Evolutionary conservation across 1,139 yeast species (phyloP), one percentile per base, ranked within the genome.

Genomic region (Sugiyamaella castrensis): DNA sequence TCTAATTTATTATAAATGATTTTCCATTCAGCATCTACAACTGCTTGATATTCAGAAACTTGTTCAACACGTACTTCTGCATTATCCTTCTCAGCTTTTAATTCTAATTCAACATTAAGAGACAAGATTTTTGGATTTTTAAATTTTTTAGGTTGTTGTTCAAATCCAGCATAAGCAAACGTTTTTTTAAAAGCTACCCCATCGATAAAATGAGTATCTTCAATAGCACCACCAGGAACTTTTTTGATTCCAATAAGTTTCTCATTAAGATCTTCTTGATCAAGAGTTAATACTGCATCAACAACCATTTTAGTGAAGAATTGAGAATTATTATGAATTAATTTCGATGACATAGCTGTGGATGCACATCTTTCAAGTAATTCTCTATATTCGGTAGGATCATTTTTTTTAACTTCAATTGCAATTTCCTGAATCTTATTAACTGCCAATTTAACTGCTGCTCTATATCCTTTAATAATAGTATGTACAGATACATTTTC

Each of bases 171-270:
- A 63, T 92, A 92, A 32, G 97, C 85, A 63, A 92, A 92, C 0
- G 99, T 91, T 73, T 92, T 92, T 64, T 92, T 89, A 72, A 92
- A 92, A 4, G 97, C 98, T 52, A 94, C 98, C 63, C 99, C 99
- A 61, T 87, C 81, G 47, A 92, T 81, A 61, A 88, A 87, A 54
- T 82, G 65, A 11, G 97, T 85, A 60, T 92, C 98, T 68, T 91
- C 96, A 82, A 94, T 85, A 46, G 92, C 86, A 50, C 99, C 99
- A 61, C 99, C 99, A 11, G 96, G 81, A 46, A 92, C 89, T 69
- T 88, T 91, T 69, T 92, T 92, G 63, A 92, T 84, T 52, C 98
- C 99, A 67, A 94, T 91, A 65, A 92, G 73, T 53, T 82, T 82
- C 67, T 89, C 98, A 68, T 92, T 92, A 57, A 92, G 75, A 58